These are phyloP conservation scores for Hygrophorus russula DNA, from an alignment of 768 basidiomycete species.

Conservation along the genomic window DNA sequence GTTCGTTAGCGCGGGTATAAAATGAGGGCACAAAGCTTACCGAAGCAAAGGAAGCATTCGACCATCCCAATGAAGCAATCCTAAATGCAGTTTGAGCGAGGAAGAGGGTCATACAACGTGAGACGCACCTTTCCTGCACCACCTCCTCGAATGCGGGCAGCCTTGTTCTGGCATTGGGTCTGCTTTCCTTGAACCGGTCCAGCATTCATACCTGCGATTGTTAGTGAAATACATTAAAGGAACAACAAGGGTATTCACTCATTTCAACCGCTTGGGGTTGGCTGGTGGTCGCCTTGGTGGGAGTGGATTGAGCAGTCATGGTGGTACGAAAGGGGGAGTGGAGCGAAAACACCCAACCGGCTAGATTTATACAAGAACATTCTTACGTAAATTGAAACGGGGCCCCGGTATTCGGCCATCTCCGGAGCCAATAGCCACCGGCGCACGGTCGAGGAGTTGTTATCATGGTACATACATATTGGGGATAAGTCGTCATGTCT, in stretches of 20 bases:
- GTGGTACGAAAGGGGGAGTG: not conserved
- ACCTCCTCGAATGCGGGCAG: conserved; percentile 34
- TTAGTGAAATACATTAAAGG: no score
- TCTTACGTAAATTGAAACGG: not conserved
- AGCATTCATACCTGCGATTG: conserved; percentile 25
- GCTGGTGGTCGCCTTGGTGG: conserved; percentile 16
- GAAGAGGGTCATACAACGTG: not conserved
- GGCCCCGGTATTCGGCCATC: not conserved
- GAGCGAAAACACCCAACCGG: no score
- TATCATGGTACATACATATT: not conserved
- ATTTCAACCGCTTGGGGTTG: conserved; percentile 39
- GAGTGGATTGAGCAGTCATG: not conserved
- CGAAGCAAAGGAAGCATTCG: conserved; percentile 42
- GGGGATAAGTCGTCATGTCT: not conserved
- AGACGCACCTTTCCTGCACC: conserved; percentile 2
- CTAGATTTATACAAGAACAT: no score
- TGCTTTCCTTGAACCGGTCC: conserved; percentile 18
- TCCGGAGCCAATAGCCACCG: no score
- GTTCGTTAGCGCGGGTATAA: not conserved
- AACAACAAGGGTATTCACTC: conserved; percentile 22
- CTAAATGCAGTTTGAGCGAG: conserved; percentile 15
- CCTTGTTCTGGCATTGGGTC: conserved; percentile 23
- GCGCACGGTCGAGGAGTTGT: not conserved
- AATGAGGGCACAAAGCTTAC: conserved; percentile 15
- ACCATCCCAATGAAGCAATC: conserved; percentile 37